phyloP scores from a whole-genome alignment of 2,329 filamentous ascomycete species.

The Colletotrichum spaethianum region DNA sequence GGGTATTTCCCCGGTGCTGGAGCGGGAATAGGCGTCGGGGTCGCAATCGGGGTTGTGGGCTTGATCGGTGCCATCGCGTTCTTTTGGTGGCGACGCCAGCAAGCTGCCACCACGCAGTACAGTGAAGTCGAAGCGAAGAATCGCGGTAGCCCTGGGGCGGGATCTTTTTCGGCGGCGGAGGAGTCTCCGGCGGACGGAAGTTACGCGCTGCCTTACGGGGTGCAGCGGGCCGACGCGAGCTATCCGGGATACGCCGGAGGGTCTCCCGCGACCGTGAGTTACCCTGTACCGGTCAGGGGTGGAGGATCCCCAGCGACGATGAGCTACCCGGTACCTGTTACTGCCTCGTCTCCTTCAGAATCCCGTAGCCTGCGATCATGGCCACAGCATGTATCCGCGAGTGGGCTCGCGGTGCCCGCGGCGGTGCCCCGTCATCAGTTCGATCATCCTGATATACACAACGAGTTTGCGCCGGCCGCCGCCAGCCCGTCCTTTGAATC shows the following conservation, averaged over 20 bases:
- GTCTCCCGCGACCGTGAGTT: conserved; percentile 6
- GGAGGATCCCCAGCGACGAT: background rate
- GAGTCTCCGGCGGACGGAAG: conserved; percentile 24
- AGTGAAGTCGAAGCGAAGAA: conserved; percentile 36
- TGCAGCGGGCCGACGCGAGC: background rate
- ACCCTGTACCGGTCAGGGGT: conserved; percentile 4
- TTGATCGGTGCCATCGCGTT: conserved; percentile 44
- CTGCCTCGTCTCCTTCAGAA: background rate
- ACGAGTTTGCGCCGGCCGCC: conserved; percentile 31
- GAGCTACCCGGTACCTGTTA: conserved; percentile 1
- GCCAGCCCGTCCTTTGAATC: conserved; percentile 15
- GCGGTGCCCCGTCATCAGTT: conserved; percentile 31
- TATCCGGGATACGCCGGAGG: background rate
- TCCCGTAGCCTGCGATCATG: conserved; percentile 6
- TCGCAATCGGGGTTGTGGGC: conserved; percentile 46
- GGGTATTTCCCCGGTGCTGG: conserved; percentile 48
- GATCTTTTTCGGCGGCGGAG: conserved; percentile 13
- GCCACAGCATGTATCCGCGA: conserved; percentile 6
- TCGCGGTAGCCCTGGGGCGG: conserved; percentile 9
- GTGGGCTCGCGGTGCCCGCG: background rate
- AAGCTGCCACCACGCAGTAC: conserved; percentile 26
- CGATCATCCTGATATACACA: conserved; percentile 24
- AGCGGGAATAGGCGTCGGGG: conserved; percentile 51
- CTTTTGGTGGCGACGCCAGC: conserved; percentile 47
- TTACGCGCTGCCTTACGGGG: conserved; percentile 19